These are phyloP conservation scores for Claviceps sp. DNA, from an alignment of 2,329 filamentous ascomycete genomes.

Conservation along the genomic window DNA sequence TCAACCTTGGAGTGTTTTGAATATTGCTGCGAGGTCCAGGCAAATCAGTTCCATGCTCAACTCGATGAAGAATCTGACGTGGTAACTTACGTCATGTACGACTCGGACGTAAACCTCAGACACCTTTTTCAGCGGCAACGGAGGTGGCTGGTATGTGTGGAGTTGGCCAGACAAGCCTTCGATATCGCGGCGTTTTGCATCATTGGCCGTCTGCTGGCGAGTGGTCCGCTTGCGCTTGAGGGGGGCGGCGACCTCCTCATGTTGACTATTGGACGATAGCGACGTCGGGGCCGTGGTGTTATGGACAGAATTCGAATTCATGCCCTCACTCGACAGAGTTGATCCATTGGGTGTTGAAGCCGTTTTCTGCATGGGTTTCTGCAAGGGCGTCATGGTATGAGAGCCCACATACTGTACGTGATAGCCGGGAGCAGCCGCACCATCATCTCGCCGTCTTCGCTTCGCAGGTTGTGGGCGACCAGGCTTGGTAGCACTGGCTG, in stretches of 20 bases:
- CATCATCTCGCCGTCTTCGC: slow-evolving; percentile 54
- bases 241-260: slow-evolving; percentile 55
- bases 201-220: slow-evolving; percentile 67
- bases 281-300: slow-evolving; percentile 87
- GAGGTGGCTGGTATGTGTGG: slow-evolving; percentile 71
- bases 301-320: slow-evolving; percentile 64
- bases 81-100: slow-evolving; percentile 45
- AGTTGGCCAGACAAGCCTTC: slow-evolving; percentile 59
- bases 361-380: slow-evolving; percentile 27
- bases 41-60: slow-evolving; percentile 1
- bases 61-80: neutral
- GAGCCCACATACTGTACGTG: slow-evolving; percentile 60
- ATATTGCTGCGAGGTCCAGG: slow-evolving; percentile 18
- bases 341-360: slow-evolving; percentile 47
- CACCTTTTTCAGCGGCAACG: slow-evolving; percentile 81
- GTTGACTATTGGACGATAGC: slow-evolving; percentile 45
- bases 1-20: slow-evolving; percentile 64
- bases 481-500: slow-evolving; percentile 7
- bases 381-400: slow-evolving; percentile 57
- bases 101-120: slow-evolving; percentile 57
- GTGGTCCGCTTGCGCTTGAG: slow-evolving; percentile 78
- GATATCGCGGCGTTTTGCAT: slow-evolving; percentile 65
- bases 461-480: slow-evolving; percentile 47
- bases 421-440: slow-evolving; percentile 46
- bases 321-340: slow-evolving; percentile 71